phyloP scores from a whole-genome alignment of 2,329 filamentous ascomycete genomes.

The Sclerotinia borealis region DNA sequence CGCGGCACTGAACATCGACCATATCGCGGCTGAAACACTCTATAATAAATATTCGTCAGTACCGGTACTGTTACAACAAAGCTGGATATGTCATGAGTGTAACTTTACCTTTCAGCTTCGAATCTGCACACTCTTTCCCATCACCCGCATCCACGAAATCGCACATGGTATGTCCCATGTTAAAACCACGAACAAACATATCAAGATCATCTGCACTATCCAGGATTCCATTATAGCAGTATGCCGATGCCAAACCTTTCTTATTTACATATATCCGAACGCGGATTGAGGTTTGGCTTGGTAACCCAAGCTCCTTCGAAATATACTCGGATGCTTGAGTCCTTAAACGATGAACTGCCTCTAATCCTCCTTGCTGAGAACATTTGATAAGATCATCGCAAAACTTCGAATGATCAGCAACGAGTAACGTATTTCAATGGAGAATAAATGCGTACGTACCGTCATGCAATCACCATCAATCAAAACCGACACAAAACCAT shows the following conservation, averaged over 20 bases:
- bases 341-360: not conserved
- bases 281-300: conserved; percentile 27
- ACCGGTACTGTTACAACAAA: not conserved
- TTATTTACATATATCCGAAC: conserved; percentile 38
- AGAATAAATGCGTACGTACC: conserved; percentile 23
- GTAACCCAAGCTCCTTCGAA: conserved; percentile 8
- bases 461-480: conserved; percentile 38
- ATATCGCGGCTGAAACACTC: conserved; percentile 33
- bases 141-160: conserved; percentile 39
- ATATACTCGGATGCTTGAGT: conserved; percentile 9
- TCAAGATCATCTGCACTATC: conserved; percentile 24
- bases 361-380: not conserved
- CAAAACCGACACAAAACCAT: conserved; percentile 33
- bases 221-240: conserved; percentile 30
- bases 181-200: conserved; percentile 36
- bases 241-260: conserved; percentile 33
- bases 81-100: not conserved
- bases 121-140: conserved; percentile 39
- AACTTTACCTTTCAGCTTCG: conserved; percentile 31
- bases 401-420: not conserved
- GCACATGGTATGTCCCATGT: conserved; percentile 34
- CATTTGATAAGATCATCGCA: conserved; percentile 1
- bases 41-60: conserved; percentile 10
- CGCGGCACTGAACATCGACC: conserved; percentile 36
- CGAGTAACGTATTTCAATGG: no score